phyloP scores from a whole-genome alignment of 176 grass and related monocot genomes.

The Oryza nivara region DNA sequence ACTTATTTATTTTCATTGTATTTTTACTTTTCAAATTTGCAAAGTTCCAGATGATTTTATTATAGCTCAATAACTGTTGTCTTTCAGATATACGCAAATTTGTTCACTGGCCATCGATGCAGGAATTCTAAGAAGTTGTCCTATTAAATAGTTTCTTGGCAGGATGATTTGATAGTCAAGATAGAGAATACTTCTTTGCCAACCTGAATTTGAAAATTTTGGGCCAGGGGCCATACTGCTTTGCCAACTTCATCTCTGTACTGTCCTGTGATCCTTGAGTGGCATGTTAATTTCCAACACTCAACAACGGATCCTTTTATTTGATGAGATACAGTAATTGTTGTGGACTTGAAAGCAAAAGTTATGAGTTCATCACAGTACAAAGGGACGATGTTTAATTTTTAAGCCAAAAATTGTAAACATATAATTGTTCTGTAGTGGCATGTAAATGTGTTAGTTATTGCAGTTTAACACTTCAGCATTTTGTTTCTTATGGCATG shows the following conservation, averaged over 20 bases:
- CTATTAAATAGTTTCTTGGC: conserved; percentile 1
- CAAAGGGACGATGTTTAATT: background rate
- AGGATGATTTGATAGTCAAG: conserved; percentile 3
- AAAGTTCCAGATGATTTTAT: background rate
- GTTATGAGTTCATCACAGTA: background rate
- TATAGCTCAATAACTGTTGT: background rate
- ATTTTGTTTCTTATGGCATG: conserved; percentile 19
- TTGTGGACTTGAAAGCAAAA: background rate
- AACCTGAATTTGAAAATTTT: background rate
- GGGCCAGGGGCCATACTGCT: conserved; percentile 1
- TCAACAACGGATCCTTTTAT: conserved; percentile 1
- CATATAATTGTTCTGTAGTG: conserved; percentile 20
- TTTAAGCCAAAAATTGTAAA: background rate
- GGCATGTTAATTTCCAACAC: background rate
- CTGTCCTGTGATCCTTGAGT: background rate
- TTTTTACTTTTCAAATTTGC: conserved; percentile 36
- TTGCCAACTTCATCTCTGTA: background rate
- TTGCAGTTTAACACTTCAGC: background rate
- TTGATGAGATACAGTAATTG: conserved; percentile 17
- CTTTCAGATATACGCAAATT: background rate
- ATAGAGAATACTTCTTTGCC: conserved; percentile 17
- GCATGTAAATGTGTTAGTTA: background rate
- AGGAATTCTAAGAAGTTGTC: background rate
- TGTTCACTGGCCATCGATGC: conserved; percentile 9
- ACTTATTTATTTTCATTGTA: background rate